Evolutionary conservation across 352 stramenopile genomes (phyloP).

Genomic region (Phytophthora hybrid): DNA sequence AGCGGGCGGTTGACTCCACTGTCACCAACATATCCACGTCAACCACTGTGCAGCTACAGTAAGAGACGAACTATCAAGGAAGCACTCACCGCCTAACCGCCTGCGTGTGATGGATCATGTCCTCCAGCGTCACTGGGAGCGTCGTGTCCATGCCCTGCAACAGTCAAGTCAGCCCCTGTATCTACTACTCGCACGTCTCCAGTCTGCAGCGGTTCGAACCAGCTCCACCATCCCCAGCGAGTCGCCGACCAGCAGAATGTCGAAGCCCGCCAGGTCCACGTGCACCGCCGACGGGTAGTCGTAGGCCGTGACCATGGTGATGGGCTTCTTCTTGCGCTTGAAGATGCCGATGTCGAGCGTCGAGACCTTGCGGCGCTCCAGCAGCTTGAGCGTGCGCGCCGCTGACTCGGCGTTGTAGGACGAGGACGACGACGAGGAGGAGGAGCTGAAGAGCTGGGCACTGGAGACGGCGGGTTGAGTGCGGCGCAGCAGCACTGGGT

Average conservation of each 20-base stretch:
- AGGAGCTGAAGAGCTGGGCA: slow-evolving; percentile 21
- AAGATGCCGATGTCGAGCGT: slow-evolving; percentile 87
- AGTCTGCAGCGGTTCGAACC: slow-evolving; percentile 59
- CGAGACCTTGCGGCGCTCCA: slow-evolving; percentile 88
- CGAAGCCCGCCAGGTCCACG: slow-evolving; percentile 98
- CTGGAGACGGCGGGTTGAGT: slow-evolving; percentile 1
- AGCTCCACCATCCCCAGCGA: slow-evolving; percentile 99
- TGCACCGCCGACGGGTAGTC: slow-evolving; percentile 97
- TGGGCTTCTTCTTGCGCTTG: slow-evolving; percentile 96
- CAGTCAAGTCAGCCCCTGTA: background rate
- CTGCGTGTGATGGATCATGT: slow-evolving; percentile 99
- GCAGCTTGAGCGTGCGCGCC: slow-evolving; percentile 82
- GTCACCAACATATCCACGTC: slow-evolving; percentile 7
- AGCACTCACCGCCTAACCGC: slow-evolving; percentile 92
- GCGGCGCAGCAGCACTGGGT: slow-evolving; percentile 1
- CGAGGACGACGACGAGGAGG: slow-evolving; percentile 25
- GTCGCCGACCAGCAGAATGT: slow-evolving; percentile 98
- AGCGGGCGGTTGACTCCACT: slow-evolving; percentile 89
- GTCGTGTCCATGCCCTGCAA: slow-evolving; percentile 87
- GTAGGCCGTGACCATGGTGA: slow-evolving; percentile 99
- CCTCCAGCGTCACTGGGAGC: slow-evolving; percentile 96
- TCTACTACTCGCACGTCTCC: too few relatives aligned
- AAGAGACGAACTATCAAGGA: too few relatives aligned
- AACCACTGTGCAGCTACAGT: background rate
- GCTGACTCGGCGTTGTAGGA: slow-evolving; percentile 59